These are phyloP conservation scores for Cystobasidium slooffiae DNA, from an alignment of 1,284 basidiomycete species.

Conservation along the genomic window DNA sequence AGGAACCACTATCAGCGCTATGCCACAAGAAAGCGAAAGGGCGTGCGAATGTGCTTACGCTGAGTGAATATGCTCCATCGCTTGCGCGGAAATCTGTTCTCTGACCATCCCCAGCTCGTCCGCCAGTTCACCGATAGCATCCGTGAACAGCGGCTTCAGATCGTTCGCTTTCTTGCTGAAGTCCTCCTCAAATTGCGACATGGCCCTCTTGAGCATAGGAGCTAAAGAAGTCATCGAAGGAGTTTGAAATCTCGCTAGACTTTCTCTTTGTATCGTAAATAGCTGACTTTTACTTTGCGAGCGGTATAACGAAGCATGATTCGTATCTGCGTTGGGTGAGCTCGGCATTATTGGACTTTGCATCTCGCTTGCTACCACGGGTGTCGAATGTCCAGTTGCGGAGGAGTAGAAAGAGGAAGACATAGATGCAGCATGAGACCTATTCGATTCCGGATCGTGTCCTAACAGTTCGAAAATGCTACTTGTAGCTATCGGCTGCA, in stretches of 20 bases:
- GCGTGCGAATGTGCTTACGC: constrained; percentile 67
- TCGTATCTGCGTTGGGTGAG: constrained; percentile 7
- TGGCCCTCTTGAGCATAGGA: constrained; percentile 15
- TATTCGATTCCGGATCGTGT: constrained; percentile 27
- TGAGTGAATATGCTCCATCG: constrained; percentile 94
- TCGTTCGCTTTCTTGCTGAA: constrained; percentile 49
- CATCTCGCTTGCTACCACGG: constrained; percentile 14
- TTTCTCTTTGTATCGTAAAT: constrained; percentile 20
- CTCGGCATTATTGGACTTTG: constrained; percentile 25
- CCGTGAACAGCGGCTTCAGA: constrained; percentile 58
- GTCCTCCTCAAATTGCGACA: constrained; percentile 44
- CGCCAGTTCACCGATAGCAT: constrained; percentile 70
- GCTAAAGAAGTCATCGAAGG: constrained; percentile 21
- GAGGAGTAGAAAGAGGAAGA: constrained; percentile 17
- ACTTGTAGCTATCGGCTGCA: constrained; percentile 33
- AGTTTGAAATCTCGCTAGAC: constrained; percentile 19
- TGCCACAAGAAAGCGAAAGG: neutral
- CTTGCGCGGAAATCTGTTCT: constrained; percentile 90
- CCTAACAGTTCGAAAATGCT: constrained; percentile 40
- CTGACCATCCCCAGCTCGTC: constrained; percentile 96
- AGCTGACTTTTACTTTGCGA: constrained; percentile 9
- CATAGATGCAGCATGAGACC: constrained; percentile 19
- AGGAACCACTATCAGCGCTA: constrained; percentile 13
- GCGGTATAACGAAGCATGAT: neutral
- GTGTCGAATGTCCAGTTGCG: constrained; percentile 28